phyloP scores from a whole-genome alignment of 2,329 filamentous ascomycete genomes.

The Curvularia sp. region DNA sequence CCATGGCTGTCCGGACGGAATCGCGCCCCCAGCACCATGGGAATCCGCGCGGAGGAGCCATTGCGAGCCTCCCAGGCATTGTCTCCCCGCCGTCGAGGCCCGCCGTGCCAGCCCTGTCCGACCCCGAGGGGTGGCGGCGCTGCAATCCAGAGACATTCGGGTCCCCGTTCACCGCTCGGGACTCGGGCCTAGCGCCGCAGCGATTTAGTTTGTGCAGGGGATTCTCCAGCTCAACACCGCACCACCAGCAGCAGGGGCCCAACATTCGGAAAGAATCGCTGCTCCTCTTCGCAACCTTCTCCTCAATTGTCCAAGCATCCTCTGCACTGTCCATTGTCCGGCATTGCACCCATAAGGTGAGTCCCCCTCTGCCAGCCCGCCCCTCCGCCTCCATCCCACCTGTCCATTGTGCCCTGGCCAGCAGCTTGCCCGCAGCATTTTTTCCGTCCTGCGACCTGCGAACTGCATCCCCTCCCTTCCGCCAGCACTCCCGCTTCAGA shows the following conservation, averaged over 20 bases:
- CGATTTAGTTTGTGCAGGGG: constrained; percentile 36
- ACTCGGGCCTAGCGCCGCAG: constrained; percentile 32
- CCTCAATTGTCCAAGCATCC: constrained; percentile 35
- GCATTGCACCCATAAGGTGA: constrained; percentile 39
- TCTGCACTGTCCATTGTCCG: constrained; percentile 26
- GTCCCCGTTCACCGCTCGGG: constrained; percentile 46
- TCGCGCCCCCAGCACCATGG: not conserved
- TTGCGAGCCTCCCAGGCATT: not conserved
- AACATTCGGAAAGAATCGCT: constrained; percentile 41
- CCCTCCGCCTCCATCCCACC: constrained; percentile 21
- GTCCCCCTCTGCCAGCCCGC: constrained; percentile 21
- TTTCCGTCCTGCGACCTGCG: constrained; percentile 10
- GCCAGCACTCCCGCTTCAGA: constrained; percentile 6
- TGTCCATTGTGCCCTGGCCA: constrained; percentile 22
- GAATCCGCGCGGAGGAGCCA: not conserved
- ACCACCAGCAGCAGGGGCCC: constrained; percentile 36
- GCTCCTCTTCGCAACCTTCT: constrained; percentile 35
- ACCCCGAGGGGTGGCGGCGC: constrained; percentile 14
- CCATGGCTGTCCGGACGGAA: constrained; percentile 7
- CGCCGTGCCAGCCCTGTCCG: constrained; percentile 4
- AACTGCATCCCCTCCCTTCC: not conserved
- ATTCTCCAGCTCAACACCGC: constrained; percentile 41
- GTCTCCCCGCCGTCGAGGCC: not conserved
- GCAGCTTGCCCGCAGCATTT: constrained; percentile 27
- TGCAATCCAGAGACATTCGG: constrained; percentile 26